These are phyloP conservation scores for Pseudonitzschia multiseries DNA, from an alignment of 108 stramenopile species.

Conservation along the genomic window DNA sequence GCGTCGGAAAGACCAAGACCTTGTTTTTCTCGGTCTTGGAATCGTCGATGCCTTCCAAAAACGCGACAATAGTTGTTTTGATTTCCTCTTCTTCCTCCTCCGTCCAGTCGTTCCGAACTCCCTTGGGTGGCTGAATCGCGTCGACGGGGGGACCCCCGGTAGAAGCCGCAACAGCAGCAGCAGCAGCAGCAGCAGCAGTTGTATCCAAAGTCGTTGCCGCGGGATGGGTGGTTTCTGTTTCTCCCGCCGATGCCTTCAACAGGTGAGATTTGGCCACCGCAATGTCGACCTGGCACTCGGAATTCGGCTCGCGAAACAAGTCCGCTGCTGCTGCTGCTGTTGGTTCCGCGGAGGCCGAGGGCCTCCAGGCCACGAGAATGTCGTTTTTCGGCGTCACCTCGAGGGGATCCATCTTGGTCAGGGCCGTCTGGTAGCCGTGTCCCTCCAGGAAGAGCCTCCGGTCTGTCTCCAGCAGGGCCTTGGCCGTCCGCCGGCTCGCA, in stretches of 20 bases:
- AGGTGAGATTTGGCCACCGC: conserved; percentile 43
- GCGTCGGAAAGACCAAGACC: conserved; percentile 32
- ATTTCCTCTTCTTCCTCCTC: conserved; percentile 51
- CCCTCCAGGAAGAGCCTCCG: conserved; percentile 53
- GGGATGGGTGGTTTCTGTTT: too few species aligned
- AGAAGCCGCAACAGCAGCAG: background rate
- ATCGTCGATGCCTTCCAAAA: conserved; percentile 28
- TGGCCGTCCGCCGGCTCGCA: conserved; percentile 71
- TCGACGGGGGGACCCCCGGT: background rate
- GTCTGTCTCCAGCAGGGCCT: conserved; percentile 75
- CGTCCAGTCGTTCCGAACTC: conserved; percentile 50
- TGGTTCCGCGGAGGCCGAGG: background rate
- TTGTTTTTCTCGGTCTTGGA: background rate
- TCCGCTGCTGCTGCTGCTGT: too few species aligned
- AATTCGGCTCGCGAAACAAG: conserved; percentile 21
- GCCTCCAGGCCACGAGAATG: conserved; percentile 63
- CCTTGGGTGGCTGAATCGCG: background rate
- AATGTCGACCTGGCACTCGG: conserved; percentile 45
- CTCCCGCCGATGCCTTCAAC: too few species aligned
- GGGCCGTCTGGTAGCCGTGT: conserved; percentile 39
- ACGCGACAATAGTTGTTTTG: conserved; percentile 31
- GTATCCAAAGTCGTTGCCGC: too few species aligned
- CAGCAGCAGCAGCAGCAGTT: conserved; percentile 6
- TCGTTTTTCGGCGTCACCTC: conserved; percentile 77
- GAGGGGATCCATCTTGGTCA: conserved; percentile 72